These are phyloP conservation scores for Biscogniauxia sp. DNA, from an alignment of 2,329 filamentous ascomycete genomes.

Conservation along the genomic window DNA sequence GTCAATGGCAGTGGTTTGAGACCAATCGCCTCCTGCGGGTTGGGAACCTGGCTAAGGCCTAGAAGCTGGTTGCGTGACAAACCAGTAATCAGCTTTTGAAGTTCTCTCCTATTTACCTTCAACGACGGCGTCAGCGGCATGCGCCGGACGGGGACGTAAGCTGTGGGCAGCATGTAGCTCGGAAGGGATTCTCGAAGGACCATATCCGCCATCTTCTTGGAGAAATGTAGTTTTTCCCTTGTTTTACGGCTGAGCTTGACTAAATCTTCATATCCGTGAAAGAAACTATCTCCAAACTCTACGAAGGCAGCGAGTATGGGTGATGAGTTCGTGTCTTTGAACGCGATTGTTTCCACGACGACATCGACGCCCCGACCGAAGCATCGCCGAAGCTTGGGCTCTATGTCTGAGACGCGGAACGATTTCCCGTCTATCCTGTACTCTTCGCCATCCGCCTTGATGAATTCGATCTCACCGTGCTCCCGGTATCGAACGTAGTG, in stretches of 20 bases:
- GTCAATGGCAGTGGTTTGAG: slow-evolving; percentile 49
- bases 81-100: slow-evolving; percentile 44
- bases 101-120: slow-evolving; percentile 48
- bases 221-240: slow-evolving; percentile 42
- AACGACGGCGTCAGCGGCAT: slow-evolving; percentile 50
- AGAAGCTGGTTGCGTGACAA: slow-evolving; percentile 44
- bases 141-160: slow-evolving; percentile 47
- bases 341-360: slow-evolving; percentile 46
- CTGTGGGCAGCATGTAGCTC: slow-evolving; percentile 42
- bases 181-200: slow-evolving; percentile 40
- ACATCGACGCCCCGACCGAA: slow-evolving; percentile 48
- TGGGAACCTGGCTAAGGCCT: slow-evolving; percentile 38
- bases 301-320: slow-evolving; percentile 48
- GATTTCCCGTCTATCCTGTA: slow-evolving; percentile 38
- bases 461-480: slow-evolving; percentile 47
- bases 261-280: slow-evolving; percentile 39
- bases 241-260: slow-evolving; percentile 38
- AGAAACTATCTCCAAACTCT: slow-evolving; percentile 43
- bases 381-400: slow-evolving; percentile 45
- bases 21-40: slow-evolving; percentile 34
- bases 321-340: slow-evolving; percentile 38
- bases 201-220: slow-evolving; percentile 43
- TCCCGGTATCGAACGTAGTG: slow-evolving; percentile 50
- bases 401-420: slow-evolving; percentile 44
- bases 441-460: slow-evolving; percentile 43